Evolutionary conservation across 495 filamentous ascomycete species (phyloP), one percentile per base, ranked within the genome.

Genomic region (Xylaria curta): DNA sequence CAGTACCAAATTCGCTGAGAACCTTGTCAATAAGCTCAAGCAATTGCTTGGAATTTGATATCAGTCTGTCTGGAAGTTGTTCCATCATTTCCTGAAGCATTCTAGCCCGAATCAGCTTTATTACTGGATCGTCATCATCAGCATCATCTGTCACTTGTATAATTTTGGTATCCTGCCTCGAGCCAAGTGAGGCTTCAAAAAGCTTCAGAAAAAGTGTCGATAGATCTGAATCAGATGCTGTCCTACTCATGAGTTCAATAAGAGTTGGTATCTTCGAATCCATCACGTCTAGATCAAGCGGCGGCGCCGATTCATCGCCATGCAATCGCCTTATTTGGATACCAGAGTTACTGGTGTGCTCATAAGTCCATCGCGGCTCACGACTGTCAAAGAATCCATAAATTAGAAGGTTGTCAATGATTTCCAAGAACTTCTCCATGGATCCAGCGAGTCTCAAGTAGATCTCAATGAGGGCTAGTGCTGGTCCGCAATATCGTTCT

Each of bases 61-160:
- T 67, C 53, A 79, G 47, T 24, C 38, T 68, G 26, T 91, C 88
- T 40, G 91, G 87, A 74, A 92, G 86, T 44, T 83, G 87, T 44
- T 88, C 87, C 74, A 93, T 89, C 78, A 95, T 85, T 62, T 87
- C 87, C 74, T 93, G 87, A 4, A 92, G 85, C 2, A 92, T 74
- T 72, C 91, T 92, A 6, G 90, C 86, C 71, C 89, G 86, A 28
- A 87, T 78, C 2, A 95, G 76, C 31, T 86, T 84, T 4, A 79
- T 76, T 28, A 79, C 26, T 0, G 82, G 80, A n/a, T 90, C 78
- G 17, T 84, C 78, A 15, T 84, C 78, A 8, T 78, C 78, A 1
- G 82, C 74, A 19, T 81, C 82, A 15, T 44, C 63, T 59, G 58
- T 24, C 66, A 74, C 64, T 73, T 70, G 67, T 73, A 84, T 74